Conservation (phyloP, 768 basidiomycete genomes). For the Calocera cornea region DNA sequence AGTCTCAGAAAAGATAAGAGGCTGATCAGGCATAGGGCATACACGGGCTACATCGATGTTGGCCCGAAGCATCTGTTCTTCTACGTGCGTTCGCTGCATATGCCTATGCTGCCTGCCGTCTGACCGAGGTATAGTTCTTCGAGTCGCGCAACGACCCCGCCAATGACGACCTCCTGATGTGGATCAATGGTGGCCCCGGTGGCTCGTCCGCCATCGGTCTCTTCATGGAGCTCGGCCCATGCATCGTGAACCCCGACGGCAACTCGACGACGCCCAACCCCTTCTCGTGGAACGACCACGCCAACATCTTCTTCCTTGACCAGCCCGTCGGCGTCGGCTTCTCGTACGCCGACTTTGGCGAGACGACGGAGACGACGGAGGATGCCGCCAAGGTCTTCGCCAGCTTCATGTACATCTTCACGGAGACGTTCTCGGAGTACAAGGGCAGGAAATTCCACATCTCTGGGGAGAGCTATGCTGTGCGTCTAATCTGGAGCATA, state of each 20-base stretch:
- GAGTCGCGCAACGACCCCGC: conserved; percentile 20
- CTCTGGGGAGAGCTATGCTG: not conserved
- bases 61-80: conserved; percentile 12
- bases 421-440: not conserved
- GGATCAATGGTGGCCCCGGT: conserved; percentile 26
- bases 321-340: conserved; percentile 34
- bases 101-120: not conserved
- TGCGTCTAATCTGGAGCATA: not conserved
- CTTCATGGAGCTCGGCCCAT: conserved; percentile 20
- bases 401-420: not conserved
- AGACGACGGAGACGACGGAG: conserved; percentile 10
- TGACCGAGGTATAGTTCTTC: conserved; percentile 14
- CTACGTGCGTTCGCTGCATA: not conserved
- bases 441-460: not conserved
- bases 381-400: not conserved
- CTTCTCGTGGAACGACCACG: conserved; percentile 32
- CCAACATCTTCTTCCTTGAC: conserved; percentile 26
- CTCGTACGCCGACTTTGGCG: conserved; percentile 30
- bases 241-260: conserved; percentile 15
- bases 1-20: not conserved
- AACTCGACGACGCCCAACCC: conserved; percentile 24
- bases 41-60: conserved; percentile 15
- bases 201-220: conserved; percentile 20
- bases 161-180: conserved; percentile 21
- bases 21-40: conserved; percentile 1